Percentiles rank a stretch among this genome's conserved stretches.
Conservation (phyloP, 176 grass and related monocot genomes). For the Aechmea fasciata region DNA sequence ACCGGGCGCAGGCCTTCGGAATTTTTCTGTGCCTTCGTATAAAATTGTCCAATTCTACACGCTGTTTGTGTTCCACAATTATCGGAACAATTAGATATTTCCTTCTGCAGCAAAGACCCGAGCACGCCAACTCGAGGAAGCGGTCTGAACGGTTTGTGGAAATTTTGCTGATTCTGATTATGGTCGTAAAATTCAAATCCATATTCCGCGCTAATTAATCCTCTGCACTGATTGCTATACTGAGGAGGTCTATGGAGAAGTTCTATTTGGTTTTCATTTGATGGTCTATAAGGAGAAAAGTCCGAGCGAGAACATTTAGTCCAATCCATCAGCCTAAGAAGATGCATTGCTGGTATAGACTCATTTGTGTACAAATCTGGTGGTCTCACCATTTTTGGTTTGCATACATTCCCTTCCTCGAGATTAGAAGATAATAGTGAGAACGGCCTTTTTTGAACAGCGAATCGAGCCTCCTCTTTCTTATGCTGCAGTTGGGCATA, state of each 20-base stretch:
- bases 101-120: conserved; percentile 49
- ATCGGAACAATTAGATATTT: conserved; percentile 50
- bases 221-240: conserved; percentile 16
- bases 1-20: not conserved
- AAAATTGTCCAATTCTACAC: conserved; percentile 23
- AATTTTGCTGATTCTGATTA: conserved; percentile 27
- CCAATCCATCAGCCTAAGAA: conserved; percentile 52
- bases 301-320: conserved; percentile 16
- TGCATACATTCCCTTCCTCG: conserved; percentile 19
- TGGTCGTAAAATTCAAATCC: conserved; percentile 18
- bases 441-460: conserved; percentile 9
- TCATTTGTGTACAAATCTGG: conserved; percentile 33
- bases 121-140: conserved; percentile 59
- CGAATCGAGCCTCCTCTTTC: not conserved
- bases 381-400: conserved; percentile 24
- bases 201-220: conserved; percentile 18
- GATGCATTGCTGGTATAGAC: conserved; percentile 40
- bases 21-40: not conserved
- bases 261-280: conserved; percentile 26
- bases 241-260: conserved; percentile 4
- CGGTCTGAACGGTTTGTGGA: conserved; percentile 39
- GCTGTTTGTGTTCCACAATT: conserved; percentile 46
- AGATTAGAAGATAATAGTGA: conserved; percentile 16
- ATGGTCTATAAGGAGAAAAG: conserved; percentile 20
- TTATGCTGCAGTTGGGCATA: not conserved